These are phyloP conservation scores for Camillea tinctor DNA, from an alignment of 2,329 filamentous ascomycete species.

Conservation along the genomic window DNA sequence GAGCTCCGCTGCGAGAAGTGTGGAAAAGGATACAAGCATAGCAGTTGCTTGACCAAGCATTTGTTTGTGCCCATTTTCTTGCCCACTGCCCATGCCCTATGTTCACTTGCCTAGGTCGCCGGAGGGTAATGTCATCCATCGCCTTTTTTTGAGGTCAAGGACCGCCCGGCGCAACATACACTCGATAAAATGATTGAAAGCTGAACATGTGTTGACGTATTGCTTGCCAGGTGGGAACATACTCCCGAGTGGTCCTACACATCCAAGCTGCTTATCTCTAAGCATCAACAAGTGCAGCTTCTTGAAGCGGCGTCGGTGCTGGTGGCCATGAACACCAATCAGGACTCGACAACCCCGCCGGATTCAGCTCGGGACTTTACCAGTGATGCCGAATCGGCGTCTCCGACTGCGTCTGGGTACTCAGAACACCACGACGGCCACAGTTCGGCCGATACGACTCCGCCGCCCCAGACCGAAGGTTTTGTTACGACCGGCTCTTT, in stretches of 20 bases:
- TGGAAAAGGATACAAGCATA: slow-evolving; percentile 99
- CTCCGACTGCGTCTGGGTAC: slow-evolving; percentile 76
- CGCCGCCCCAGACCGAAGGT: slow-evolving; percentile 74
- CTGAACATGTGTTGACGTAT: slow-evolving; percentile 36
- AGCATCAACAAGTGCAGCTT: slow-evolving; percentile 98
- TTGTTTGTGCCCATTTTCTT: slow-evolving; percentile 81
- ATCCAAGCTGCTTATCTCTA: slow-evolving; percentile 96
- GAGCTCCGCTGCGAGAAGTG: slow-evolving; percentile 97
- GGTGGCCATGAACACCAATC: slow-evolving; percentile 74
- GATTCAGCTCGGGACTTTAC: slow-evolving; percentile 66
- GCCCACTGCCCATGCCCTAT: slow-evolving; percentile 39
- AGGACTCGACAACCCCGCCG: slow-evolving; percentile 55
- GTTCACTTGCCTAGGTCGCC: slow-evolving; percentile 25
- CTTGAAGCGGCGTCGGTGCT: slow-evolving; percentile 96
- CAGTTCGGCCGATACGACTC: slow-evolving; percentile 90
- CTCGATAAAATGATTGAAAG: slow-evolving; percentile 27
- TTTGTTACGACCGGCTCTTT: slow-evolving; percentile 50
- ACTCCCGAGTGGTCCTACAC: slow-evolving; percentile 97
- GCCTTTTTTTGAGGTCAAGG: slow-evolving; percentile 28
- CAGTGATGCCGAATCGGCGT: slow-evolving; percentile 80
- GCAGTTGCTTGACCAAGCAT: slow-evolving; percentile 99
- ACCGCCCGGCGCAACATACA: slow-evolving; percentile 26
- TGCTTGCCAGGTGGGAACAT: slow-evolving; percentile 87
- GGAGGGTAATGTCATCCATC: slow-evolving; percentile 21
- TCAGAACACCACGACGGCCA: slow-evolving; percentile 74